These are phyloP conservation scores for Amylocystis lapponica DNA, from an alignment of 768 basidiomycete genomes.

Conservation along the genomic window DNA sequence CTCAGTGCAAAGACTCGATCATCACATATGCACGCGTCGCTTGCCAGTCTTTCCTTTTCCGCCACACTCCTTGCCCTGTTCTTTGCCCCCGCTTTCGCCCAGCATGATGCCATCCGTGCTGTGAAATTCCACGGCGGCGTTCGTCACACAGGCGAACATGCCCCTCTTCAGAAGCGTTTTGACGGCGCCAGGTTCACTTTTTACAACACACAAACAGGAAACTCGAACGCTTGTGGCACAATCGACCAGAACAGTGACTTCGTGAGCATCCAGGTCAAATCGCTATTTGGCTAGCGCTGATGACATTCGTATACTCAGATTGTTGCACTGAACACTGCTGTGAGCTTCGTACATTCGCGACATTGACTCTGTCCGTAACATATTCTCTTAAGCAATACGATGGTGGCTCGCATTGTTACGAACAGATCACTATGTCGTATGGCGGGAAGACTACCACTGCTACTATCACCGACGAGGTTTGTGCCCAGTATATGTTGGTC, in stretches of 20 bases:
- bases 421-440: constrained; percentile 55
- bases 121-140: too few relatives aligned
- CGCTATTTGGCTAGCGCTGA: too few relatives aligned
- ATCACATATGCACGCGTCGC: too few relatives aligned
- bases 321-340: constrained; percentile 38
- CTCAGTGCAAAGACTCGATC: too few relatives aligned
- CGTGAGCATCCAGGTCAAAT: too few relatives aligned
- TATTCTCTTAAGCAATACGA: constrained; percentile 46
- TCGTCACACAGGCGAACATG: too few relatives aligned
- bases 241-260: constrained; percentile 13
- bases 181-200: constrained; percentile 14
- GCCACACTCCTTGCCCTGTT: too few relatives aligned
- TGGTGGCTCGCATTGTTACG: constrained; percentile 45
- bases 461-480: constrained; percentile 55
- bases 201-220: too few relatives aligned
- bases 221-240: constrained; percentile 13
- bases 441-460: constrained; percentile 53
- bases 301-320: constrained; percentile 36
- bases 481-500: constrained; percentile 9
- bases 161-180: constrained; percentile 8
- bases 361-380: not conserved
- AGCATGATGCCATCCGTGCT: too few relatives aligned
- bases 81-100: too few relatives aligned
- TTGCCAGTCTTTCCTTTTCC: too few relatives aligned
- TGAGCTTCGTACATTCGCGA: constrained; percentile 5